phyloP scores from a whole-genome alignment of 176 grass and related monocot species.

The Oryza meridionalis region DNA sequence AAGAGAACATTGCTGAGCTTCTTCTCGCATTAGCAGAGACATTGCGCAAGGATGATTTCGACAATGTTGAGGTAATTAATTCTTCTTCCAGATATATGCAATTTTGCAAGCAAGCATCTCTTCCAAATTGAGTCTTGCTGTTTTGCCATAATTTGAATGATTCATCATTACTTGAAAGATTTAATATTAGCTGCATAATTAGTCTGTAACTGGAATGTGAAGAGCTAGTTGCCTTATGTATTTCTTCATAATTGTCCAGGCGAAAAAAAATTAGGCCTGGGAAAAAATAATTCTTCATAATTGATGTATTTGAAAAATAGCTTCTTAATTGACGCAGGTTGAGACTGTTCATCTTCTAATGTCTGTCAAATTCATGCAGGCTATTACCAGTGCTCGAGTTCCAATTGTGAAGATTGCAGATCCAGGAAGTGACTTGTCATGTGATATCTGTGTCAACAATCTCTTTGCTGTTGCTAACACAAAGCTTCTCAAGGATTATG shows the following conservation, averaged over 20 bases:
- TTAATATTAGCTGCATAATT: neutral
- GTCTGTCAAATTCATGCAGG: constrained; percentile 40
- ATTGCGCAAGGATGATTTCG: constrained; percentile 33
- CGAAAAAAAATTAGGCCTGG: no score
- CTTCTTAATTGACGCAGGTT: neutral
- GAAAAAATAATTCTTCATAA: neutral
- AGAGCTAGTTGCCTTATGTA: neutral
- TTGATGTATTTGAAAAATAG: neutral
- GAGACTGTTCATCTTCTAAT: neutral
- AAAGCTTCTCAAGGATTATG: constrained; percentile 70
- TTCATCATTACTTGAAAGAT: neutral
- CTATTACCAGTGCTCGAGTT: constrained; percentile 61
- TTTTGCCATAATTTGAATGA: neutral
- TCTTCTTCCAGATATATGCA: neutral
- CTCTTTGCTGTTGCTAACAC: constrained; percentile 67
- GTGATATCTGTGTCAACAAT: constrained; percentile 77
- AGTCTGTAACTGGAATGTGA: neutral
- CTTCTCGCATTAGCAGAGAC: constrained; percentile 52
- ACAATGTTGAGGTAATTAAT: constrained; percentile 56
- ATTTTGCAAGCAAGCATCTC: neutral
- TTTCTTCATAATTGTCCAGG: neutral
- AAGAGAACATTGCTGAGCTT: neutral
- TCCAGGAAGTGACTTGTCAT: constrained; percentile 47
- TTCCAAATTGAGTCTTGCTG: neutral
- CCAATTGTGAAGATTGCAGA: constrained; percentile 61